Conservation (phyloP, 2,329 filamentous ascomycete species). For the Penicillium sumatraense region DNA sequence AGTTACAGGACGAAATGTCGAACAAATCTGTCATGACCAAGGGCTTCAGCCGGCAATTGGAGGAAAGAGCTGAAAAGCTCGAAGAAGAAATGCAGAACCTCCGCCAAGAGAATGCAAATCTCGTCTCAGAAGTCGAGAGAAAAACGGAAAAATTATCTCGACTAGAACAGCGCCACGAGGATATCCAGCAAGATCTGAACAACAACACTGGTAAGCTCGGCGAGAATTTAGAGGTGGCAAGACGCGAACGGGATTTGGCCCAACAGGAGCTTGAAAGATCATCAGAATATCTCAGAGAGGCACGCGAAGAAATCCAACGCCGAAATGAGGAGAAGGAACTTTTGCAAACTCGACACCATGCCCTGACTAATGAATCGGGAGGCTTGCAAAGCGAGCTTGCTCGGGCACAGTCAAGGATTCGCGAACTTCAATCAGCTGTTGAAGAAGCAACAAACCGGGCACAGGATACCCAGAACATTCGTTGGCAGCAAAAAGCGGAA, state of each 20-base stretch:
- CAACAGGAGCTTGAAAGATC: slow-evolving; percentile 48
- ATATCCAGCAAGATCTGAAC: slow-evolving; percentile 44
- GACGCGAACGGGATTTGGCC: slow-evolving; percentile 51
- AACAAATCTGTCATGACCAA: slow-evolving; percentile 79
- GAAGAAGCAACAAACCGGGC: slow-evolving; percentile 62
- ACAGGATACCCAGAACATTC: slow-evolving; percentile 63
- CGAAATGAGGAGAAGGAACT: slow-evolving; percentile 68
- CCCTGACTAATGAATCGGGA: slow-evolving; percentile 67
- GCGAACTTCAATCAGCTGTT: slow-evolving; percentile 55
- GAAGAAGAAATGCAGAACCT: slow-evolving; percentile 67
- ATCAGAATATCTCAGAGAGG: slow-evolving; percentile 56
- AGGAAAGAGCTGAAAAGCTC: slow-evolving; percentile 69
- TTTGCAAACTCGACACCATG: slow-evolving; percentile 70
- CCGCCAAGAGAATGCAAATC: slow-evolving; percentile 49
- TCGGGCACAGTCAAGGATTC: slow-evolving; percentile 47
- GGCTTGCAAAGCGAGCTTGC: slow-evolving; percentile 69
- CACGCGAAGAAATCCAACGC: slow-evolving; percentile 63
- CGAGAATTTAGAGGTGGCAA: slow-evolving; percentile 49
- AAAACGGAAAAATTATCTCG: slow-evolving; percentile 48
- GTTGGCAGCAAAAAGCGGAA: slow-evolving; percentile 59
- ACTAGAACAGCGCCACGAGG: slow-evolving; percentile 57
- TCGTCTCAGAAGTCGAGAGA: slow-evolving; percentile 50
- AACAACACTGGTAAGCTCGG: slow-evolving; percentile 44
- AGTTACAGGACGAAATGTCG: slow-evolving; percentile 75
- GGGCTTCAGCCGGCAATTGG: slow-evolving; percentile 73